Percentiles rank a stretch among this genome's conserved stretches.
Evolutionary conservation across 306 rosid species (phyloP).

Genomic region (Notholithocarpus densiflorus): DNA sequence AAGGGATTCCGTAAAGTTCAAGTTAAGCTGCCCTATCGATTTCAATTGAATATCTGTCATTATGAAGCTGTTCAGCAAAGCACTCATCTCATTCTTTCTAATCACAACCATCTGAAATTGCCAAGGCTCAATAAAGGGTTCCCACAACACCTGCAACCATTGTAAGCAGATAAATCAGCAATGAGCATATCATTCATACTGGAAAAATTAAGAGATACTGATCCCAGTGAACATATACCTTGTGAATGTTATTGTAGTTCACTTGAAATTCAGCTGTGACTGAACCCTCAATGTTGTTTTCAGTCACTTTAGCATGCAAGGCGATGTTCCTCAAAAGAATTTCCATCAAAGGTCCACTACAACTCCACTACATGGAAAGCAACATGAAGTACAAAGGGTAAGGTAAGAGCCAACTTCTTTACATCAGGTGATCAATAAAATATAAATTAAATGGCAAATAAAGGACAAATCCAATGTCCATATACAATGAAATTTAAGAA

Average conservation of each 20-base stretch:
- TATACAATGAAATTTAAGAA: background rate
- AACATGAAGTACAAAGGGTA: background rate
- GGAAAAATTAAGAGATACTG: background rate
- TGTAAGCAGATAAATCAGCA: slow-evolving; percentile 14
- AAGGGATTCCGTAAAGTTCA: slow-evolving; percentile 80
- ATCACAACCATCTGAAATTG: slow-evolving; percentile 52
- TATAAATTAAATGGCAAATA: background rate
- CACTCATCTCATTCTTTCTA: slow-evolving; percentile 60
- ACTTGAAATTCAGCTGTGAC: slow-evolving; percentile 54
- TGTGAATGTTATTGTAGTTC: slow-evolving; percentile 79
- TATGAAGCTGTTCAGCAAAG: slow-evolving; percentile 53
- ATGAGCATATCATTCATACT: slow-evolving; percentile 22
- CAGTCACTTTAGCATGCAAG: slow-evolving; percentile 41
- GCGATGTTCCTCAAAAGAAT: slow-evolving; percentile 57
- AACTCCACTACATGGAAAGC: slow-evolving; percentile 66
- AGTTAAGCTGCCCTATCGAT: slow-evolving; percentile 62
- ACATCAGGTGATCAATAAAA: background rate
- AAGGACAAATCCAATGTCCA: background rate
- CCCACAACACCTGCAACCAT: slow-evolving; percentile 80
- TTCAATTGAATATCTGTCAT: slow-evolving; percentile 60
- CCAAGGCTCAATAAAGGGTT: slow-evolving; percentile 96
- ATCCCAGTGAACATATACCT: slow-evolving; percentile 42
- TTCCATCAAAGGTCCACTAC: slow-evolving; percentile 81
- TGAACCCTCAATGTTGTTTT: slow-evolving; percentile 52
- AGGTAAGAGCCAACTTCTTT: background rate